Percentiles rank a stretch among this genome's conserved stretches.
Conservation (phyloP, 2,329 filamentous ascomycete species). For the Chaetoscypha palmicola region DNA sequence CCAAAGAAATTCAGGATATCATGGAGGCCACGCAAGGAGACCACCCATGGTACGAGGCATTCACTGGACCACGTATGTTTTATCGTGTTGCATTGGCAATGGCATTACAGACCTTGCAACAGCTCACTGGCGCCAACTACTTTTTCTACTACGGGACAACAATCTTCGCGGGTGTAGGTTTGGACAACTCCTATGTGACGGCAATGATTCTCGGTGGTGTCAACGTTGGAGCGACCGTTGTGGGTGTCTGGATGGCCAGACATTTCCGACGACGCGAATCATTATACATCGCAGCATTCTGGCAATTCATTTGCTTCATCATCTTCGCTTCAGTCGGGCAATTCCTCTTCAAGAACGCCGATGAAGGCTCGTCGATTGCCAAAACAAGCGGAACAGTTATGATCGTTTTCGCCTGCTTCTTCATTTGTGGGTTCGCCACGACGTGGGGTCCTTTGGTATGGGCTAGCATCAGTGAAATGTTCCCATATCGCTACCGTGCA, state of each 20-base stretch:
- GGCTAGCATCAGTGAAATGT: slow-evolving; percentile 62
- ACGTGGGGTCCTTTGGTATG: slow-evolving; percentile 67
- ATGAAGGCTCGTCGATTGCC: slow-evolving; percentile 39
- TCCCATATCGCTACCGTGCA: slow-evolving; percentile 55
- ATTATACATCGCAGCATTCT: slow-evolving; percentile 57
- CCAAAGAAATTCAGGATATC: slow-evolving; percentile 43
- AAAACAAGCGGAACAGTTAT: slow-evolving; percentile 56
- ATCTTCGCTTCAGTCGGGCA: slow-evolving; percentile 48
- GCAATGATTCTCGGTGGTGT: slow-evolving; percentile 63
- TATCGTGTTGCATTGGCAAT: slow-evolving; percentile 61
- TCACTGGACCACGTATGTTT: slow-evolving; percentile 50
- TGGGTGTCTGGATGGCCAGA: slow-evolving; percentile 56
- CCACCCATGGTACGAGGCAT: slow-evolving; percentile 58
- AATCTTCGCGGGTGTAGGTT: slow-evolving; percentile 60
- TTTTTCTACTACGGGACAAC: slow-evolving; percentile 61
- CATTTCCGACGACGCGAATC: slow-evolving; percentile 61
- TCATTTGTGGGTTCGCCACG: slow-evolving; percentile 63
- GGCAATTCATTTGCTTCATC: slow-evolving; percentile 64
- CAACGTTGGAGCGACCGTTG: slow-evolving; percentile 56
- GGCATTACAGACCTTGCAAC: slow-evolving; percentile 57
- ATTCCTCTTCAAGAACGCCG: slow-evolving; percentile 47
- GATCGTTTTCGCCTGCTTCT: slow-evolving; percentile 68
- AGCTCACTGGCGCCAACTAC: slow-evolving; percentile 58
- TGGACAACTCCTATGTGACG: slow-evolving; percentile 58
- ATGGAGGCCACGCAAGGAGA: slow-evolving; percentile 39